These are phyloP conservation scores for Eragrostis nindensis DNA, from an alignment of 176 grass and related monocot genomes.

Conservation along the genomic window DNA sequence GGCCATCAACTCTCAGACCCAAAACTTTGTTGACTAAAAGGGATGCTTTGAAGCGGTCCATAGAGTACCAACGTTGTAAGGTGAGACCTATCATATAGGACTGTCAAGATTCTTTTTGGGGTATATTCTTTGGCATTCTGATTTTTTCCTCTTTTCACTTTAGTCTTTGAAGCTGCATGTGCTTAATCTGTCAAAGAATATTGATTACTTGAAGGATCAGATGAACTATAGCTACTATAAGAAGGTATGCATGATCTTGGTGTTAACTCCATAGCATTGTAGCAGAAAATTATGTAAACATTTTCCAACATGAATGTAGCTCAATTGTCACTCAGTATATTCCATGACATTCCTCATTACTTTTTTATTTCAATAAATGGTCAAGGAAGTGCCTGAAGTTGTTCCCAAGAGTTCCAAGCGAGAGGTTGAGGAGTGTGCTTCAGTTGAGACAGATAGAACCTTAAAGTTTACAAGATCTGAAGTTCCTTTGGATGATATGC, in stretches of 20 bases:
- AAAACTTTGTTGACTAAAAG: constrained; percentile 75
- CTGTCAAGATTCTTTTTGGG: constrained; percentile 13
- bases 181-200: constrained; percentile 76
- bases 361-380: constrained; percentile 47
- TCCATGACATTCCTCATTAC: constrained; percentile 36
- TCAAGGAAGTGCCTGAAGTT: constrained; percentile 80
- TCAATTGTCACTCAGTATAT: constrained; percentile 1
- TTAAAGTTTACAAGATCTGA: constrained; percentile 29
- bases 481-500: constrained; percentile 39
- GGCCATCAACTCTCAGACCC: constrained; percentile 74
- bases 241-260: constrained; percentile 3
- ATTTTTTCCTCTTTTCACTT: constrained; percentile 43
- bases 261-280: constrained; percentile 28
- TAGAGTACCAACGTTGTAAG: constrained; percentile 80
- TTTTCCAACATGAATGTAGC: constrained; percentile 34
- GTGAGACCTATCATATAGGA: constrained; percentile 40
- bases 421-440: constrained; percentile 21
- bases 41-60: constrained; percentile 75
- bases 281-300: constrained; percentile 48
- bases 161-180: constrained; percentile 96
- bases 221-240: constrained; percentile 34
- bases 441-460: constrained; percentile 29
- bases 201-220: constrained; percentile 68
- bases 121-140: constrained; percentile 19
- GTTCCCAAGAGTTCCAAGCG: constrained; percentile 33